Evolutionary conservation across 2,329 filamentous ascomycete species (phyloP).

Genomic region (Phialocephala subalpina): DNA sequence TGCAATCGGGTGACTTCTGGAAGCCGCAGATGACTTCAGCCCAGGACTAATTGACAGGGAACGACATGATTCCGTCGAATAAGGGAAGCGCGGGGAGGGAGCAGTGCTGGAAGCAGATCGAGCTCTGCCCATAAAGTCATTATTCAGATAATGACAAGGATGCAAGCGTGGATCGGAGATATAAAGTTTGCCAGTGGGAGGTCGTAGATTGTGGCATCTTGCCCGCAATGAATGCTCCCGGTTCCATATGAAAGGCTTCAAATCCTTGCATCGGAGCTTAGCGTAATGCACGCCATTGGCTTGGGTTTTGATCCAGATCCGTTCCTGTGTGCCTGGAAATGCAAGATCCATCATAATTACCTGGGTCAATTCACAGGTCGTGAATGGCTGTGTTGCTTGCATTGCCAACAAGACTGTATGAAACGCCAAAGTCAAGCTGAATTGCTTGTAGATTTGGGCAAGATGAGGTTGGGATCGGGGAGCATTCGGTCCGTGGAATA

Average conservation of each 20-base stretch:
- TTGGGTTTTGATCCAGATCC: background rate
- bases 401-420: background rate
- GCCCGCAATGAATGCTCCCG: conserved; percentile 1
- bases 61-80: background rate
- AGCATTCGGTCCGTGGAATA: background rate
- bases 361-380: background rate
- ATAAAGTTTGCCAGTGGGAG: background rate
- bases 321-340: conserved; percentile 3
- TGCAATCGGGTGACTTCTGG: background rate
- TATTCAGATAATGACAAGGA: conserved; percentile 7
- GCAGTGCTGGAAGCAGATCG: background rate
- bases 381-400: background rate
- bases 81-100: background rate
- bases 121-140: background rate
- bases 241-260: background rate
- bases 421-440: background rate
- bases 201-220: background rate
- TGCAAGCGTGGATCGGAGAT: background rate
- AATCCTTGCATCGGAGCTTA: background rate
- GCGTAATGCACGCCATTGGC: background rate
- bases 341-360: background rate
- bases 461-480: background rate
- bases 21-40: background rate
- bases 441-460: background rate
- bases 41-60: background rate